Base-by-base conservation (phyloP, 1,139 yeast genomes). In the Lodderomyces orthopsilosis region DNA sequence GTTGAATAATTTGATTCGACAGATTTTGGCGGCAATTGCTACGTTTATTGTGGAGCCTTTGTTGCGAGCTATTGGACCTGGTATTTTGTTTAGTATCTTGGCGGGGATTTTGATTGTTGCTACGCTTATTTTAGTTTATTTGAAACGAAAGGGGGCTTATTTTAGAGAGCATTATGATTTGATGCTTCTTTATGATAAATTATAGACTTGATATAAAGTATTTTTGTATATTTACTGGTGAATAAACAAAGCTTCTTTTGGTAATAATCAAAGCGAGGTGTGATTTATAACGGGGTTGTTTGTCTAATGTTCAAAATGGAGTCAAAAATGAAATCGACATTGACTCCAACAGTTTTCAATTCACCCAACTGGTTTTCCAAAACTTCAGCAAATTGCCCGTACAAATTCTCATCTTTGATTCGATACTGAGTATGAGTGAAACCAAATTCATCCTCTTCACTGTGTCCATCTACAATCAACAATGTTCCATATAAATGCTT, bases 1-100 rank as follows among this genome's bases (percentile, higher is more conserved):
- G 0, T 62, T 89, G 45, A 88, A 86, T 56, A 89, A 88, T 56
- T 72, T 89, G 47, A 69, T 84, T 33, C 72, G 96, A 54, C 86
- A 82, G 70, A 66, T 81, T 1, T 66, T 86, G 49, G 95, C 95
- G 0, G 88, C 95, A 0, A 68, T 75, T 3, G 91, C 88, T 6
- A 82, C 91, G 0, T 89, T 89, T 59, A 71, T 83, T 12, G 80
- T 85, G 1, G 90, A 83, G 39, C 95, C 95, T 0, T 66, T 81
- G 52, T 61, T 81, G 40, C 56, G 58, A 24, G 82, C 82, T 2
- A 68, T 89, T 56, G 90, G 91, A 0, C 69, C 79, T 1, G 96
- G 96, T 0, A 77, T 85, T 52, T 66, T 87, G 45, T 83, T 78
- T 53, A 73, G 85, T 12, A 83, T 88, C 53, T 65, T 84, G 44